Evolutionary conservation across 768 basidiomycete genomes (phyloP), one percentile per base, ranked within the genome.

Genomic region (Dentipellis sp.): DNA sequence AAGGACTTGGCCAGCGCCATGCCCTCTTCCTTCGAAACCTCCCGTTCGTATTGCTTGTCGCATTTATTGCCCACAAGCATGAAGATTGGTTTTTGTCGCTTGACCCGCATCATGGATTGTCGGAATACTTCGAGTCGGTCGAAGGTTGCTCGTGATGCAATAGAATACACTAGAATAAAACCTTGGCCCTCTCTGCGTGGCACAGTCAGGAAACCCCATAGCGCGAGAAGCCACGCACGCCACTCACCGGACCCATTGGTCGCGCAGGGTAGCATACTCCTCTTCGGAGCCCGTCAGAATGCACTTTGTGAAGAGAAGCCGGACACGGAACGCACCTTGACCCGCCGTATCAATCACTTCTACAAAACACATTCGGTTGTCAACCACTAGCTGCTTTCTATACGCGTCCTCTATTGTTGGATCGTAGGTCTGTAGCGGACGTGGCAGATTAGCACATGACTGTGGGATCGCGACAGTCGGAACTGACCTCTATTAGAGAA

Each of bases 351-450:
- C 94, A 69, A 97, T 90, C 60, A 97, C 91, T 71, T 97, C 94
- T 62, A 97, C 83, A 69, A 94, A 88, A 73, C 92, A 94, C 83
- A 94, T 94, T 64, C 86, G 81, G 68, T 93, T 92, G 72, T 95
- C 94, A 61, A 97, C 92, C 56, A 94, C 84, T 64, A 94, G 80
- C 69, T 94, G 92, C 71, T 94, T 95, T 65, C 94, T 82, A 74
- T 97, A 97, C 60, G 93, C 93, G 70, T 97, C 94, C 74, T 97
- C 94, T 82, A 97, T 97, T 64, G 94, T 97, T 56, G 94, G 94
- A 75, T 97, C 94, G 71, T 97, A 97, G 53, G 92, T 92, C 91
- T 95, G 62, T 56, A 40, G 23, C 53, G 54, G 59, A 49, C 38
- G 48, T 62, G 47, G 51, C 40, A 22, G 40, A 29, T 57, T 17